Evolutionary conservation across 1,139 yeast genomes (phyloP).

Genomic region (Kluyveromyces sp.): DNA sequence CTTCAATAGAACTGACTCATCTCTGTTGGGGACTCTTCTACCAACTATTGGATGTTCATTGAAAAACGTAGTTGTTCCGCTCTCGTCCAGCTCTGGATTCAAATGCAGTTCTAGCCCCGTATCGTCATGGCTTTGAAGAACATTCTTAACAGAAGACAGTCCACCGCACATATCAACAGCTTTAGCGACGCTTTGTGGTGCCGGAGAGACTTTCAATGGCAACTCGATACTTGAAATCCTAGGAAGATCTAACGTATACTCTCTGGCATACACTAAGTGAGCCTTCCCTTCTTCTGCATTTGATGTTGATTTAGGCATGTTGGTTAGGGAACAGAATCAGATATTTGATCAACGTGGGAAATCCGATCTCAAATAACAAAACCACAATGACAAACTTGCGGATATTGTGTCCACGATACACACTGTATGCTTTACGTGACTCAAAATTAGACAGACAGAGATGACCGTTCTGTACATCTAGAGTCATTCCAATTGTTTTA

Average conservation of each 20-base stretch:
- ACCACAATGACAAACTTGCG: too few species aligned
- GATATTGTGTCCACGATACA: too few species aligned
- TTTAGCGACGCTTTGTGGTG: constrained; percentile 42
- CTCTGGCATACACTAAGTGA: constrained; percentile 35
- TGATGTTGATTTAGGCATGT: background rate
- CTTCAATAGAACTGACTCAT: constrained; percentile 62
- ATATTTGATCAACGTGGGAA: too few species aligned
- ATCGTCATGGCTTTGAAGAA: constrained; percentile 38
- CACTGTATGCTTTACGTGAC: too few species aligned
- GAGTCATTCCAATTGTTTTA: background rate
- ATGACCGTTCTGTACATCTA: background rate
- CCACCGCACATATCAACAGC: constrained; percentile 84
- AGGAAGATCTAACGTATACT: constrained; percentile 64
- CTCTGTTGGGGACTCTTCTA: constrained; percentile 35
- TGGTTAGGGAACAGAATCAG: background rate
- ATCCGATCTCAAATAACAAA: too few species aligned
- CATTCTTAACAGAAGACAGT: constrained; percentile 35
- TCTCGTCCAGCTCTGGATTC: constrained; percentile 17
- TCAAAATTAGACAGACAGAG: too few species aligned
- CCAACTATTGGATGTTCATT: constrained; percentile 77
- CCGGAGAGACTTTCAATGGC: constrained; percentile 55
- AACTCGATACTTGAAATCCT: constrained; percentile 70
- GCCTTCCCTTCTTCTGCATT: background rate
- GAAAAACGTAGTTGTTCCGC: constrained; percentile 21
- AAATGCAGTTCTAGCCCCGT: constrained; percentile 55